These are phyloP conservation scores for Biscogniauxia mediterranea DNA, from an alignment of 2,329 filamentous ascomycete species.

Conservation along the genomic window DNA sequence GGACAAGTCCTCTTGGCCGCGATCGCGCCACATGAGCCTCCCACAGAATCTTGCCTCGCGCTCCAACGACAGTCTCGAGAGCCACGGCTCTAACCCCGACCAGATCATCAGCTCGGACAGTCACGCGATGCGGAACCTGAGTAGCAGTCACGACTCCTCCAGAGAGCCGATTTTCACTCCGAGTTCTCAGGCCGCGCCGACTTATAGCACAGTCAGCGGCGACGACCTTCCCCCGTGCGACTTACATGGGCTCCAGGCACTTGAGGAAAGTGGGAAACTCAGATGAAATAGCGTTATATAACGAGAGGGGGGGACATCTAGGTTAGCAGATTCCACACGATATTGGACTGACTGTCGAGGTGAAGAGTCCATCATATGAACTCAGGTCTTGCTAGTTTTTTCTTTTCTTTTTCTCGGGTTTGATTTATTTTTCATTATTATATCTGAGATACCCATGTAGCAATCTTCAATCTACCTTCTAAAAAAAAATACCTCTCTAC, in stretches of 20 bases:
- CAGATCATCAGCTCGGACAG: slow-evolving; percentile 1
- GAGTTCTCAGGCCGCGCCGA: slow-evolving; percentile 19
- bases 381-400: too few species aligned
- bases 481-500: neutral
- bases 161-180: slow-evolving; percentile 12
- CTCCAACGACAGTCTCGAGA: slow-evolving; percentile 8
- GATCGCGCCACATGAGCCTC: neutral
- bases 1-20: neutral
- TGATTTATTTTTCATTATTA: neutral
- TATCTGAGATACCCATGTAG: neutral
- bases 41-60: slow-evolving; percentile 1
- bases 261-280: slow-evolving; percentile 15
- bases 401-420: too few species aligned
- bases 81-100: slow-evolving; percentile 1
- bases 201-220: slow-evolving; percentile 7
- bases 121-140: slow-evolving; percentile 11
- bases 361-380: neutral
- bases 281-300: slow-evolving; percentile 1
- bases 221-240: slow-evolving; percentile 24
- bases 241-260: slow-evolving; percentile 24
- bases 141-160: slow-evolving; percentile 8
- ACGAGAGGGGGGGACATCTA: neutral
- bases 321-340: too few species aligned
- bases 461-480: neutral
- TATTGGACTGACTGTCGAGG: neutral